Evolutionary conservation across 2,329 filamentous ascomycete genomes (phyloP).

Genomic region (Juglanconis oblonga): DNA sequence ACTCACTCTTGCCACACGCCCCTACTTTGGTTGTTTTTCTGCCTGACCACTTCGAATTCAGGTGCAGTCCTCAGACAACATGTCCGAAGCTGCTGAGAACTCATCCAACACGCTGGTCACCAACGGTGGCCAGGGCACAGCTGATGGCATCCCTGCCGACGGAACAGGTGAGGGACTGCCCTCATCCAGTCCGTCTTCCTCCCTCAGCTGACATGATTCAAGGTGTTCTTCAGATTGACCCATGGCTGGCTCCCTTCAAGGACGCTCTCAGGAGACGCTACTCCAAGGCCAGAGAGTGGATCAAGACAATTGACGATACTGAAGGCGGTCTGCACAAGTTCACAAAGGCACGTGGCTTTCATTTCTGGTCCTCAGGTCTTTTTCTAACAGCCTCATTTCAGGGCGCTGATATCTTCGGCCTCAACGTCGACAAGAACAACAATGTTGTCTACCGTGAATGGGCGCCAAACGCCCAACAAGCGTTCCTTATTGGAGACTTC

Average conservation of each 20-base stretch:
- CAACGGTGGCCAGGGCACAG: slow-evolving; percentile 32
- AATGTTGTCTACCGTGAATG: slow-evolving; percentile 93
- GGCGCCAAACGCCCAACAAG: slow-evolving; percentile 85
- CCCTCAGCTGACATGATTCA: slow-evolving; percentile 16
- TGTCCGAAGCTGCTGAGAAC: slow-evolving; percentile 35
- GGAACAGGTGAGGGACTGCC: slow-evolving; percentile 62
- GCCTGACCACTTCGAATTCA: neutral
- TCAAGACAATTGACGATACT: slow-evolving; percentile 73
- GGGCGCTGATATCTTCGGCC: slow-evolving; percentile 84
- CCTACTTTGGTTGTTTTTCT: neutral
- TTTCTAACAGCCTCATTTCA: slow-evolving; percentile 32
- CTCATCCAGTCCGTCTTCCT: neutral
- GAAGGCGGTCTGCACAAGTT: slow-evolving; percentile 94
- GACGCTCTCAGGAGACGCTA: slow-evolving; percentile 75
- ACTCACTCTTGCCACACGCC: slow-evolving; percentile 1
- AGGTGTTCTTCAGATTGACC: slow-evolving; percentile 87
- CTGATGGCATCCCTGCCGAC: slow-evolving; percentile 58
- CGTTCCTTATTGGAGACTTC: slow-evolving; percentile 90
- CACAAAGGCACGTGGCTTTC: slow-evolving; percentile 59
- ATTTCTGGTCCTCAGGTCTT: slow-evolving; percentile 1
- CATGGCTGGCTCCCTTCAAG: slow-evolving; percentile 83
- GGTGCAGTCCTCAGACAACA: slow-evolving; percentile 22
- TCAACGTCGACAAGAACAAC: slow-evolving; percentile 77
- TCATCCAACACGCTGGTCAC: slow-evolving; percentile 43
- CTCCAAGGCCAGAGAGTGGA: slow-evolving; percentile 79